Evolutionary conservation across 2,329 filamentous ascomycete genomes (phyloP).

Genomic region (Epichloe sylvatica): DNA sequence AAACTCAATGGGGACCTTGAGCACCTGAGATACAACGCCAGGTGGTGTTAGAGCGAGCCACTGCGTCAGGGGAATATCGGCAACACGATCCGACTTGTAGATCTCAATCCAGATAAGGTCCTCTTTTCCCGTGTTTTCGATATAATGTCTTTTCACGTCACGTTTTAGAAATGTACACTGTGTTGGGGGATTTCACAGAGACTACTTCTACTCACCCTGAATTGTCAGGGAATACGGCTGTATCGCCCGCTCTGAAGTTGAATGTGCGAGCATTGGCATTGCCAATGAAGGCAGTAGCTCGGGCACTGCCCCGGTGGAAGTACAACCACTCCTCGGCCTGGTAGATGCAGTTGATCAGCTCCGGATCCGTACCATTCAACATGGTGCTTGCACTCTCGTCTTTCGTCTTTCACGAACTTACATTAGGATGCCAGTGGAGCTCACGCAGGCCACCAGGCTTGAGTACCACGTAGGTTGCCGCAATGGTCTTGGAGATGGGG

Average conservation of each 20-base stretch:
- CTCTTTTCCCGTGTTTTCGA: conserved; percentile 53
- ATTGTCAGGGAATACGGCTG: conserved; percentile 54
- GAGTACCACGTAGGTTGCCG: conserved; percentile 48
- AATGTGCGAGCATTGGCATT: conserved; percentile 48
- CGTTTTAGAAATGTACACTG: not conserved
- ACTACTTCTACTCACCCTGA: conserved; percentile 25
- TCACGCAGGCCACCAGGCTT: conserved; percentile 50
- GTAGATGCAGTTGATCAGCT: not conserved
- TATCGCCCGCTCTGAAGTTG: conserved; percentile 54
- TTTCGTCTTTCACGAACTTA: conserved; percentile 12
- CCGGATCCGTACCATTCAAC: not conserved
- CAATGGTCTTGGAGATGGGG: conserved; percentile 50
- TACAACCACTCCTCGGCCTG: conserved; percentile 59
- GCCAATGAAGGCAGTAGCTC: conserved; percentile 52
- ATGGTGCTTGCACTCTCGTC: too few species aligned
- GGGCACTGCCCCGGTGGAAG: conserved; percentile 51
- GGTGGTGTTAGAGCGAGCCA: conserved; percentile 56
- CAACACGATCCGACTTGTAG: conserved; percentile 53
- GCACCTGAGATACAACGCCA: conserved; percentile 44
- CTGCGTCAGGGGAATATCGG: conserved; percentile 52
- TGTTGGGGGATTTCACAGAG: not conserved
- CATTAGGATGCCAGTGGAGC: conserved; percentile 57
- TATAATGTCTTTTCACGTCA: conserved; percentile 40
- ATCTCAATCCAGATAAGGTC: conserved; percentile 56
- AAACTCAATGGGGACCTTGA: conserved; percentile 44